Percentiles rank a stretch among this genome's conserved stretches.
phyloP scores from a whole-genome alignment of 2,329 filamentous ascomycete species.

The Aspergillus sp. region DNA sequence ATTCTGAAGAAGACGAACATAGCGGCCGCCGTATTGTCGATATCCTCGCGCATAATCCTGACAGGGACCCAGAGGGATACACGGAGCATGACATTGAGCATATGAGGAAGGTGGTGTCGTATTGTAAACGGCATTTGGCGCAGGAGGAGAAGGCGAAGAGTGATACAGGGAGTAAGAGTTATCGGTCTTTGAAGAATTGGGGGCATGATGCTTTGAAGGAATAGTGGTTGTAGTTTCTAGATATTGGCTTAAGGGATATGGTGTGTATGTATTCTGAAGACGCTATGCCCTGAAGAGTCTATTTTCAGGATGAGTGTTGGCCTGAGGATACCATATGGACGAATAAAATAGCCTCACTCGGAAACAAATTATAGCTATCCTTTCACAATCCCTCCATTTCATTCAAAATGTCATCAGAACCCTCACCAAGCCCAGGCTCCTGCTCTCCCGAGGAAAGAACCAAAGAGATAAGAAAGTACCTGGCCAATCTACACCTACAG shows the following conservation, averaged over 20 bases:
- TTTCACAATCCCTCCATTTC: too few species aligned
- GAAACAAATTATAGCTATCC: too few species aligned
- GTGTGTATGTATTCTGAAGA: not conserved
- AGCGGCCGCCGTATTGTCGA: slow-evolving; percentile 58
- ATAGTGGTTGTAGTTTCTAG: slow-evolving; percentile 1
- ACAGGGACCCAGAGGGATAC: slow-evolving; percentile 52
- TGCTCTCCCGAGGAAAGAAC: too few species aligned
- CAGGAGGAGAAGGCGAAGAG: slow-evolving; percentile 55
- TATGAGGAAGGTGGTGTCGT: slow-evolving; percentile 58
- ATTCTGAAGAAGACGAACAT: not conserved
- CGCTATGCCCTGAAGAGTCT: too few species aligned
- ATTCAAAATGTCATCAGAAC: too few species aligned
- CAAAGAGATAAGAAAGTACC: too few species aligned
- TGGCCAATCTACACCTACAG: too few species aligned
- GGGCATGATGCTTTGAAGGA: slow-evolving; percentile 49
- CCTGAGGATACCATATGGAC: too few species aligned
- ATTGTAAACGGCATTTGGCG: slow-evolving; percentile 60
- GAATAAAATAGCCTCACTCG: too few species aligned
- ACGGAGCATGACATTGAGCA: slow-evolving; percentile 52
- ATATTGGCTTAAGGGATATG: not conserved
- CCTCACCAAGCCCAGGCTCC: too few species aligned
- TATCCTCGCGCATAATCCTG: slow-evolving; percentile 56
- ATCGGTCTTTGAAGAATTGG: slow-evolving; percentile 59
- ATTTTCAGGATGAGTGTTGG: too few species aligned
- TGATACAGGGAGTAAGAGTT: slow-evolving; percentile 49